These are phyloP conservation scores for Symbiodinium natans DNA, from an alignment of 73 alveolate genomes.

Conservation along the genomic window DNA sequence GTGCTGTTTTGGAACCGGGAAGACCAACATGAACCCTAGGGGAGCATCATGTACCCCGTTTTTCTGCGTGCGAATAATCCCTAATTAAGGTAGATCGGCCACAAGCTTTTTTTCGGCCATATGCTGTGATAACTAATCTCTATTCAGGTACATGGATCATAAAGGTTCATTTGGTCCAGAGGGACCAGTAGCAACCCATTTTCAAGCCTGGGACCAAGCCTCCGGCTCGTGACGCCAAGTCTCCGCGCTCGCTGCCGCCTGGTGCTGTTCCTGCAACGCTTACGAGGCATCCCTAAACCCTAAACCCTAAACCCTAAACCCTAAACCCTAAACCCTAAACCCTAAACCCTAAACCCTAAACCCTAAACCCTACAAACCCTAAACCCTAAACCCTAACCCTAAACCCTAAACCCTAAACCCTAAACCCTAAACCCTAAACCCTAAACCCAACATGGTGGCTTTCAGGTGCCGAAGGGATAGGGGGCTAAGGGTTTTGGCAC, in stretches of 20 bases:
- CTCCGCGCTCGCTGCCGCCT: background rate
- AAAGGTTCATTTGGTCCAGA: no score
- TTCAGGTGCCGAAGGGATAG: no score
- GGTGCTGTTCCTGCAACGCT: background rate
- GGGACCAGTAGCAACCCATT: no score
- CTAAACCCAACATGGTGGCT: no score
- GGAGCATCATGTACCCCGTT: no score
- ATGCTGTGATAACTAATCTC: no score
- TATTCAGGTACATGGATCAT: no score
- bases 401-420: background rate
- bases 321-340: background rate
- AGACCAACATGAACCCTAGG: background rate
- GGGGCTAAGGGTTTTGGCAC: no score
- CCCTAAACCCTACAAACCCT: background rate
- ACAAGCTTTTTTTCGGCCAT: no score
- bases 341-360: background rate
- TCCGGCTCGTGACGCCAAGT: background rate
- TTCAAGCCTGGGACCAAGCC: background rate
- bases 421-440: no score
- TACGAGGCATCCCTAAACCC: background rate
- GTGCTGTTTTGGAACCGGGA: background rate
- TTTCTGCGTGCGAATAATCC: no score
- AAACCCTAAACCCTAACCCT: background rate
- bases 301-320: background rate
- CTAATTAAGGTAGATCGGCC: no score